phyloP scores from a whole-genome alignment of 2,329 filamentous ascomycete species.

The Escovopsis sp. region DNA sequence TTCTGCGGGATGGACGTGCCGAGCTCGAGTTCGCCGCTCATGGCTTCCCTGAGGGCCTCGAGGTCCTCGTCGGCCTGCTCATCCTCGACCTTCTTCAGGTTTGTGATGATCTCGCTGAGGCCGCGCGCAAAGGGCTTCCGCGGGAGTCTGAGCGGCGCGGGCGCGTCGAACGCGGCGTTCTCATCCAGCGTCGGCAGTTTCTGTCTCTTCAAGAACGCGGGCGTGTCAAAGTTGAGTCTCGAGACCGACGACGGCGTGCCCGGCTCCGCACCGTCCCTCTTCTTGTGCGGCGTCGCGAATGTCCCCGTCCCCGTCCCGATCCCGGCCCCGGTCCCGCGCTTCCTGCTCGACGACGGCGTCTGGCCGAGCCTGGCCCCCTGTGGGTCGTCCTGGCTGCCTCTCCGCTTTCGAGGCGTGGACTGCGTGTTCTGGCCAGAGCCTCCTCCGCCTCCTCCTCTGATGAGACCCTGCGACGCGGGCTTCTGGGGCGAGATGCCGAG shows the following conservation, averaged over 20 bases:
- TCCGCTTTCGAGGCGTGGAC: constrained; percentile 35
- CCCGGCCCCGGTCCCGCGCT: constrained; percentile 30
- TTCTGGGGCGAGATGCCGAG: constrained; percentile 30
- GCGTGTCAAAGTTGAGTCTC: constrained; percentile 50
- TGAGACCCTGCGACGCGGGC: too few relatives aligned
- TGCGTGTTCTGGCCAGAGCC: constrained; percentile 10
- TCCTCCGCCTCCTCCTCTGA: too few relatives aligned
- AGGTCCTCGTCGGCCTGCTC: constrained; percentile 57
- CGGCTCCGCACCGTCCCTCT: constrained; percentile 18
- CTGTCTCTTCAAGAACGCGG: constrained; percentile 48
- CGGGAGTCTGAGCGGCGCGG: constrained; percentile 37
- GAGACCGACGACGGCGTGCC: constrained; percentile 36
- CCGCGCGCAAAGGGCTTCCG: constrained; percentile 50
- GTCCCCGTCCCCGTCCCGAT: too few relatives aligned
- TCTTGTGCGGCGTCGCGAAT: constrained; percentile 51
- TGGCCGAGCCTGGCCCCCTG: constrained; percentile 22
- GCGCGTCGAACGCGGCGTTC: constrained; percentile 33
- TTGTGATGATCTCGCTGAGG: constrained; percentile 59
- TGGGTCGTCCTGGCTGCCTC: constrained; percentile 12
- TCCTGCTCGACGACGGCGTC: constrained; percentile 44
- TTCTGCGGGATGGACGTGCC: constrained; percentile 10
- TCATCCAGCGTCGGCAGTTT: constrained; percentile 40
- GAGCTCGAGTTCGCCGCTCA: constrained; percentile 28
- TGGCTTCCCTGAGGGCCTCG: constrained; percentile 58
- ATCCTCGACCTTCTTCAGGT: constrained; percentile 54